Evolutionary conservation across 305 asterid species (phyloP), one percentile per base, ranked within the genome.

Genomic region (Fraxinus angustifolia): DNA sequence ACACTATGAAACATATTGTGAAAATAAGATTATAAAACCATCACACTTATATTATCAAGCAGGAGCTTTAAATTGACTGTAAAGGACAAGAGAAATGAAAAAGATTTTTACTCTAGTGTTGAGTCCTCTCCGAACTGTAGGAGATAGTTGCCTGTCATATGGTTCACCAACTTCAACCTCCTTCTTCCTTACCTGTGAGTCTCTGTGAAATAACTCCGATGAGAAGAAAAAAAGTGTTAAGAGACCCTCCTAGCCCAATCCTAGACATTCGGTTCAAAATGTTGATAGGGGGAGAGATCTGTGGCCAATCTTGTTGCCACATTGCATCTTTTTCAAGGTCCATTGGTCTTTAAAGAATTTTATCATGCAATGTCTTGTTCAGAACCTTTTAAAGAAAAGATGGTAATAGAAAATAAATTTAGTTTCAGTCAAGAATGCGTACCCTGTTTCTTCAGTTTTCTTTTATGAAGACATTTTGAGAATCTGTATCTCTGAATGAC

Each of bases 391-490:
- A 67, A 67, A 28, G 38, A 67, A 67, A 67, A 67, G 19, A 11
- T 8, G 36, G 33, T 67, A 28, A 67, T 26, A 28, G 17, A 67
- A 28, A 26, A 4, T 67, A 26, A 26, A 67, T 4, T 67, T 8
- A 4, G 7, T 67, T 67, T 67, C 17, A 28, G 73, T 67, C 31
- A 28, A 67, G 73, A 67, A 67, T 28, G 19, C 1, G 35, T 28
- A 67, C 36, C 31, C 36, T 67, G 73, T 10, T 67, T 8, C 28
- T 76, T 23, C 5, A 8, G 19, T 50, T 62, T 62, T 73, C 11
- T 73, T 76, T 83, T 60, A 28, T 26, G 76, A 21, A 23, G 78
- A 73, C 8, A 80, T 38, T 56, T 34, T 78, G 33, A 72, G 77
- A 62, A 75, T 67, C 68, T 40, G 77, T 73, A 60, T 28, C 26